Evolutionary conservation across 2,329 filamentous ascomycete genomes (phyloP).

Genomic region (Cladosporium sp.): DNA sequence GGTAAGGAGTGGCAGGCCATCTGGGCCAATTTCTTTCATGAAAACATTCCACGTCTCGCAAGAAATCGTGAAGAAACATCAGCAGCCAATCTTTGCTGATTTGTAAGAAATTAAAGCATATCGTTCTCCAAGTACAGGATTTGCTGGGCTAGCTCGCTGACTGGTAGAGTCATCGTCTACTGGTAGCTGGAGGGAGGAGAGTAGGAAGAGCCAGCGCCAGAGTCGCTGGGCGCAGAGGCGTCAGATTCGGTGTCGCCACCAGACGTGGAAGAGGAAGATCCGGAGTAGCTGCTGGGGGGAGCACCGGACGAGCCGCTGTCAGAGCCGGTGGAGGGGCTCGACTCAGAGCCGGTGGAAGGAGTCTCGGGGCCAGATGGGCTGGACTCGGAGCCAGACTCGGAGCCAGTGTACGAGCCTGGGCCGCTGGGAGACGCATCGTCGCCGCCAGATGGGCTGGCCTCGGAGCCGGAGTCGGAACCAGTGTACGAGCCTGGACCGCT

Average conservation of each 20-base stretch:
- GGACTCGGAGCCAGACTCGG: not conserved
- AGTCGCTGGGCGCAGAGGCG: not conserved
- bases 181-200: not conserved
- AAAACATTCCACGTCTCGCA: not conserved
- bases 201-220: not conserved
- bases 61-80: not conserved
- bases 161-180: not conserved
- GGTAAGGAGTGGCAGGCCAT: slow-evolving; percentile 3
- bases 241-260: not conserved
- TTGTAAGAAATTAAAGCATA: not conserved
- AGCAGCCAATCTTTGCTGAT: not conserved
- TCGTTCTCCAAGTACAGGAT: not conserved
- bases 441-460: not conserved
- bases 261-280: not conserved
- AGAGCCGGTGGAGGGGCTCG: not conserved
- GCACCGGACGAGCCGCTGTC: not conserved
- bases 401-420: no score
- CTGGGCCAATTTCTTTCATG: slow-evolving; percentile 2
- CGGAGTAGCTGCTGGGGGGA: no score
- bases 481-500: not conserved
- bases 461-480: not conserved
- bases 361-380: not conserved
- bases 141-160: not conserved
- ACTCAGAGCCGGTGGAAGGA: not conserved
- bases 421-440: no score